These are phyloP conservation scores for Choanephora cucurbitarum DNA, from an alignment of 371 early-diverging fungal species.

Conservation along the genomic window DNA sequence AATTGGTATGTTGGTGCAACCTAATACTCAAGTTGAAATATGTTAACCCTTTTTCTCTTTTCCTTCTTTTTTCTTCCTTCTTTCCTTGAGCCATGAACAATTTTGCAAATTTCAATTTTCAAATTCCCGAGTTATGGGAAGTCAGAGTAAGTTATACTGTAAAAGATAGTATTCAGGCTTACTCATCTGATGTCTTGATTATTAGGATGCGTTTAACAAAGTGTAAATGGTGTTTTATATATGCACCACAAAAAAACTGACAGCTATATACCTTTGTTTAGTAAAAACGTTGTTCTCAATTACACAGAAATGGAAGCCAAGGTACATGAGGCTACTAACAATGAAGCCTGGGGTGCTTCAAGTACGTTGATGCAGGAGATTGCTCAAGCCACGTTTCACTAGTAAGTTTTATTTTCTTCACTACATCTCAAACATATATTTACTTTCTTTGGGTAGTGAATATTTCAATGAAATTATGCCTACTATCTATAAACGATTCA, in stretches of 20 bases:
- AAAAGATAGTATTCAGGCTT: no score
- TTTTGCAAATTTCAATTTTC: conserved; percentile 36
- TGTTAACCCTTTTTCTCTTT: no score
- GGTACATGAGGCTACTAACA: conserved; percentile 84
- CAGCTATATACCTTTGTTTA: no score
- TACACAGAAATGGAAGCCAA: conserved; percentile 88
- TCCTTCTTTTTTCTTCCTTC: no score
- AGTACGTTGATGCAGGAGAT: conserved; percentile 90
- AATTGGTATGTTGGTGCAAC: no score
- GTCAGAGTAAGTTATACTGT: conserved; percentile 47
- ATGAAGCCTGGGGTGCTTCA: conserved; percentile 91
- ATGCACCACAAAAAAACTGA: no score
- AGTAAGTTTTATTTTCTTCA: conserved; percentile 51
- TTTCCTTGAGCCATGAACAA: neutral
- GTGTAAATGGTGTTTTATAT: no score
- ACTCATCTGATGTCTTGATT: neutral
- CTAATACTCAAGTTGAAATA: no score
- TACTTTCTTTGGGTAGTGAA: conserved; percentile 51
- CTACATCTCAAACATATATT: neutral
- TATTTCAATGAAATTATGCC: conserved; percentile 94
- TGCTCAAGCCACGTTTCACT: conserved; percentile 81
- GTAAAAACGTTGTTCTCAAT: conserved; percentile 78
- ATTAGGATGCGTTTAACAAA: conserved; percentile 67
- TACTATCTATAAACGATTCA: conserved; percentile 82
- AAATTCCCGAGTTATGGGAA: conserved; percentile 58